These are phyloP conservation scores for Hansfordia pulvinata DNA, from an alignment of 2,329 filamentous ascomycete genomes.

Conservation along the genomic window DNA sequence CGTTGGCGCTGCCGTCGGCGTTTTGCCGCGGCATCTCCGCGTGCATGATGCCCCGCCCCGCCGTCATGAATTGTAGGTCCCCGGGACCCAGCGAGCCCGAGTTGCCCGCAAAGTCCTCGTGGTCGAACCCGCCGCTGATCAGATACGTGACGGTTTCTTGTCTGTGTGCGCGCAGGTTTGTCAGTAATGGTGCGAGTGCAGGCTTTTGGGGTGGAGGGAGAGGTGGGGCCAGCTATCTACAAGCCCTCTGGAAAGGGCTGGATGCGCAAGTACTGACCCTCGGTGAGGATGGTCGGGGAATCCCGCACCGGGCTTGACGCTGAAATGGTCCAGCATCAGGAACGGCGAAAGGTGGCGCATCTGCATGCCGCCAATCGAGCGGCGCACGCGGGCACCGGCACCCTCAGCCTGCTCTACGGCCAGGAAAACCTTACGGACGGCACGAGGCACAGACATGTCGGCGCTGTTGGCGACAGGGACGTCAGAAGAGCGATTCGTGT, in stretches of 20 bases:
- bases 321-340: slow-evolving; percentile 93
- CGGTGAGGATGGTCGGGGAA: slow-evolving; percentile 82
- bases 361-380: slow-evolving; percentile 73
- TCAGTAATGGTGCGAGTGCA: too few species aligned
- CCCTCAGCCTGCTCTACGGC: slow-evolving; percentile 81
- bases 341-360: slow-evolving; percentile 84
- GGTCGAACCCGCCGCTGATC: slow-evolving; percentile 48
- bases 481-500: too few species aligned
- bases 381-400: slow-evolving; percentile 72
- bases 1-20: slow-evolving; percentile 59
- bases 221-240: slow-evolving; percentile 2
- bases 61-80: slow-evolving; percentile 98
- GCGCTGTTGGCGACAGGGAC: too few species aligned
- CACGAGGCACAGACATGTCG: slow-evolving; percentile 58
- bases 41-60: slow-evolving; percentile 82
- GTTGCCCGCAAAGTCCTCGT: slow-evolving; percentile 22
- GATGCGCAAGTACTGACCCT: too few species aligned
- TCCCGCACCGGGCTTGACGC: slow-evolving; percentile 63
- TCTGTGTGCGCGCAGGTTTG: too few species aligned
- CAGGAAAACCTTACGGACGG: slow-evolving; percentile 71
- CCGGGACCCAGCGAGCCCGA: slow-evolving; percentile 71
- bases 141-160: slow-evolving; percentile 67
- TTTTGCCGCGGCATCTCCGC: slow-evolving; percentile 87
- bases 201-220: too few species aligned
- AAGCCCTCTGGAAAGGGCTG: too few species aligned